phyloP scores from a whole-genome alignment of 2,329 filamentous ascomycete genomes.

The Lojkania enalia region DNA sequence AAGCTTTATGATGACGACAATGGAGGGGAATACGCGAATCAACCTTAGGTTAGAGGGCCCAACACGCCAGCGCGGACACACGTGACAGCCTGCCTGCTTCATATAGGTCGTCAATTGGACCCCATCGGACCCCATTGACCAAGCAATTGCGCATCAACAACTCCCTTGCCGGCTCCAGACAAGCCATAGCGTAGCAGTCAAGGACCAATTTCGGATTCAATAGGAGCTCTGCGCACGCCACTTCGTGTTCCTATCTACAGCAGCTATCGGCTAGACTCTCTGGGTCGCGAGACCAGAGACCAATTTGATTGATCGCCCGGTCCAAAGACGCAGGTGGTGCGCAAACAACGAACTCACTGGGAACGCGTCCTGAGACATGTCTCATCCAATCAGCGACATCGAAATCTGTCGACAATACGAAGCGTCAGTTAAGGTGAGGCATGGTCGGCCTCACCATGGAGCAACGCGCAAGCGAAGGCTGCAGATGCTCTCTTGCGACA shows the following conservation, averaged over 20 bases:
- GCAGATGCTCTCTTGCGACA: constrained; percentile 27
- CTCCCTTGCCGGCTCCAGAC: no score
- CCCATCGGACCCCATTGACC: no score
- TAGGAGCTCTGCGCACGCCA: no score
- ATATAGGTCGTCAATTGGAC: no score
- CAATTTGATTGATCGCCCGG: no score
- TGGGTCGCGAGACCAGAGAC: not conserved
- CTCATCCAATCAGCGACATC: constrained; percentile 24
- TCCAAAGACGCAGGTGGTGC: constrained; percentile 8
- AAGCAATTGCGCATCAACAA: constrained; percentile 4
- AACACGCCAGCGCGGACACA: constrained; percentile 17
- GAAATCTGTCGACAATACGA: constrained; percentile 22
- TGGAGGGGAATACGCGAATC: constrained; percentile 3
- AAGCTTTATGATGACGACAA: constrained; percentile 26
- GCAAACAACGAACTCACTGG: constrained; percentile 9
- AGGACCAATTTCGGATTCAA: no score
- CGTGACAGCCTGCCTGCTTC: constrained; percentile 12
- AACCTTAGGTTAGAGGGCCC: constrained; percentile 8
- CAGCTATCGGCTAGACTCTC: constrained; percentile 2
- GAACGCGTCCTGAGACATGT: constrained; percentile 30
- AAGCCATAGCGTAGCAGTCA: no score
- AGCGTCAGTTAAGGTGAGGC: constrained; percentile 25
- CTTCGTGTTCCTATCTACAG: constrained; percentile 1
- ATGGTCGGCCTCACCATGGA: constrained; percentile 20
- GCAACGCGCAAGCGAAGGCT: constrained; percentile 25